Base-by-base conservation (phyloP, 305 asterid genomes). In the Salvia sclarea region DNA sequence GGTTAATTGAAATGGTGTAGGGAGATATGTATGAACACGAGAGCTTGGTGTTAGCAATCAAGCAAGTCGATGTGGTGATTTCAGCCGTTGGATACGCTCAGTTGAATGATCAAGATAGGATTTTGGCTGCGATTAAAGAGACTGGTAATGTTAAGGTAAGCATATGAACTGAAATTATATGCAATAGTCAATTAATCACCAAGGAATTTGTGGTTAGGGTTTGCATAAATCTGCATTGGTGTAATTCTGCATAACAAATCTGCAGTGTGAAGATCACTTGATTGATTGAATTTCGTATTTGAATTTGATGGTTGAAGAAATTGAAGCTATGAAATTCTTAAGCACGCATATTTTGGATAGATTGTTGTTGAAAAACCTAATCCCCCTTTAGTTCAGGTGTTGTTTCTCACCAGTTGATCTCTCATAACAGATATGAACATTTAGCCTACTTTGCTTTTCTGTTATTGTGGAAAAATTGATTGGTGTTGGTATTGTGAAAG, bases 51-150 rank as follows among this genome's bases (percentile, higher is more conserved):
- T 71, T 58, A 45, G 84, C 91, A 14, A 79, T 81, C 9, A 83
- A 80, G 78, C 80, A 81, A 57, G 94, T 83, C 62, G 89, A 87
- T 67, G 85, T 85, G 14, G 89, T 87, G 61, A 82, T 87, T 37
- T 85, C 91, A 3, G 16, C 89, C 3, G 75, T 85, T 9, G 91
- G 91, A 3, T 72, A 73, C 13, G 65, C 69, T 16, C 79, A 72
- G 60, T 64, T 77, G 65, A 75, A 72, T 43, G 86, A 87, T 77
- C 95, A 87, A 40, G 72, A 69, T 35, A 81, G 57, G 69, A 78
- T 81, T 40, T 58, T 81, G 6, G 78, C 80, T 28, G 94, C 90
- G 9, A 81, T 84, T 38, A 75, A 76, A 70, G 89, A 85, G 61
- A 79, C 89, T 50, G 89, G 87, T 20, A 83, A 79, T 71, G 69